Base-by-base conservation (phyloP, 768 basidiomycete species). In the Leccinum fibrillosum region DNA sequence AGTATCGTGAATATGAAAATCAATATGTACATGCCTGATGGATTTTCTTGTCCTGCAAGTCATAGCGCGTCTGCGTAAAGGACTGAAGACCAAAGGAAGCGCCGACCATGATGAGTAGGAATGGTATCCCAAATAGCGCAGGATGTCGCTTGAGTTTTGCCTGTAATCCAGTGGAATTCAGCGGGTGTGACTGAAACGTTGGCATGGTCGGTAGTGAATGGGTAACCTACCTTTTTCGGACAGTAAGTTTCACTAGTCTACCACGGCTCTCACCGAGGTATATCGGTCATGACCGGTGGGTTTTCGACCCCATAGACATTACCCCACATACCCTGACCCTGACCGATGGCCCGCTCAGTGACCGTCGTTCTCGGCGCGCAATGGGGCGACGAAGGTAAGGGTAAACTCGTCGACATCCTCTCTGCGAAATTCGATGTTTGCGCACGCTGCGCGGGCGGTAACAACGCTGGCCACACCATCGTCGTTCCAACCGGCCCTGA, bases 401-500 rank as follows among this genome's bases (percentile, higher is more conserved):
- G 93, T 15, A 98, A 99, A 77, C 86, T 99, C 56, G 97, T 97
- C 58, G 97, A 99, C 72, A 93, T 99, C 69, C 82, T 99, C 63
- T 84, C 94, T 39, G 91, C 89, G 13, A 84, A 95, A 45, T 81
- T 84, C 58, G 97, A 99, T 73, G 72, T 98, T 70, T 98, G 95
- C 67, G 96, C 94, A 19, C 84, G 97, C 49, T 98, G 94, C 72
- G 97, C 97, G 12, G 97, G 97, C 13, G 97, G 97, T 11, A 98
- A 98, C 78, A 99, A 99, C 71, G 97, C 97, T 23, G 97, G 97
- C 2, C 97, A 99, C 76, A 98, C 97, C 23, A 98, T 99, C 72
- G 89, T 99, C 62, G 92, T 86, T 5, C 86, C 88, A 5, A 72
- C 83, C 25, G 82, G 84, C 11, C 81, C 86, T 49, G 83, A 91